Conservation (phyloP, 257 asterid genomes). For the Orobanche coerulescens region DNA sequence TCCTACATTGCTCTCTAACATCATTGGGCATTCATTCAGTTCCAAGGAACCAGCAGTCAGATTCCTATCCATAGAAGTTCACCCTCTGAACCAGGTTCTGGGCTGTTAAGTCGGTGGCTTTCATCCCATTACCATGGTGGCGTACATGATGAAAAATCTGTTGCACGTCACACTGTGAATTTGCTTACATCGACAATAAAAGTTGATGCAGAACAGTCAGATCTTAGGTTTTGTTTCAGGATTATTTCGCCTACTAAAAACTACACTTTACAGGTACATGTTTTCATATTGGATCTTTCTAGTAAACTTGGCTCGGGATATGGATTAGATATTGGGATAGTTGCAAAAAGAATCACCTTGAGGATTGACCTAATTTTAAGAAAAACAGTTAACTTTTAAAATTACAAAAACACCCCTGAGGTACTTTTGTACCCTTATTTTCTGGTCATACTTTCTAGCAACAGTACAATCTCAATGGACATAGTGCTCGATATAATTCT, state of each 20-base stretch:
- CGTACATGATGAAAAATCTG: conserved; percentile 63
- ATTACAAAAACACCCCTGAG: no score
- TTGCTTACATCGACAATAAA: conserved; percentile 78
- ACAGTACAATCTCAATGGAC: not conserved
- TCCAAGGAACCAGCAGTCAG: conserved; percentile 51
- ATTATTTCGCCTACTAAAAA: conserved; percentile 74
- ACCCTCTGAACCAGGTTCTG: conserved; percentile 63
- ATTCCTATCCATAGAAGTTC: conserved; percentile 34
- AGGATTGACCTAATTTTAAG: no score
- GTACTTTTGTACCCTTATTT: no score
- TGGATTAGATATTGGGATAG: no score
- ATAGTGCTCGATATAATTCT: conserved; percentile 6
- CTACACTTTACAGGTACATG: conserved; percentile 72
- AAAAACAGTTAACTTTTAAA: no score
- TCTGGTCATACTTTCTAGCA: not conserved
- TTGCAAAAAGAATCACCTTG: no score
- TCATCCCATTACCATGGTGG: conserved; percentile 91
- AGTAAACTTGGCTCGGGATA: conserved; percentile 6
- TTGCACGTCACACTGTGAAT: conserved; percentile 72
- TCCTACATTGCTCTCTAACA: conserved; percentile 25
- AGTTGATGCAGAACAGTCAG: conserved; percentile 68
- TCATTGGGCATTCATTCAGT: conserved; percentile 29
- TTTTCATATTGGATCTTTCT: conserved; percentile 1
- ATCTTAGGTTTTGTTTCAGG: conserved; percentile 83
- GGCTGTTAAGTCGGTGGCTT: conserved; percentile 79